Evolutionary conservation across 176 grass and related monocot species (phyloP), one percentile per base, ranked within the genome.

Genomic region (Oryza rufipogon): DNA sequence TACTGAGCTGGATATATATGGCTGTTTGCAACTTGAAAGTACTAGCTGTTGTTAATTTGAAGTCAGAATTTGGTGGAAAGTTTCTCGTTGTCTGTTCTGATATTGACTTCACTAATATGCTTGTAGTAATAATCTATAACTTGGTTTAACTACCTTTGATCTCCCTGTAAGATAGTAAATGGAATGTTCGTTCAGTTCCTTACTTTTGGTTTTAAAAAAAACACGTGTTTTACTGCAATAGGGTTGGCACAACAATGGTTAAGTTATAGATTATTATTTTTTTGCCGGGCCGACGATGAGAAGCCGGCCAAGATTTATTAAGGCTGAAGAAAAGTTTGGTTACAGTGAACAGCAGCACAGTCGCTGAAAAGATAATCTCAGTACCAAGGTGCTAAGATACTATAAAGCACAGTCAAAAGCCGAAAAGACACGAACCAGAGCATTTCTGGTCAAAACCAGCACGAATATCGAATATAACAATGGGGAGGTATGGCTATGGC

Each of bases 221-320:
- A 30, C 51, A 52, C 71, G 52, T 73, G 84, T 51, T 46, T 65
- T 68, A 77, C 41, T 86, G 34, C 13, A 63, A 77, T 78, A 54
- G 30, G 42, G 28, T 8, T 23, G 32, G 68, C 66, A 68, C 22
- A 45, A 34, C 11, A 65, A 48, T 36, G 33, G 32, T 9, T 36
- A 81, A 49, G 33, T 34, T 73, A 38, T 28, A 32, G 30, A 32
- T 32, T 32, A 32, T 32, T 41, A 28, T 41, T 41, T 8, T 41
- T 8, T 41, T 0, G 7, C 5, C 39, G 39, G 39, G 1, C 39
- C 7, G 1, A 6, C 6, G 5, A 41, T 7, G 39, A 41, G 39
- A 41, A 41, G 7, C 39, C 1, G 39, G 39, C 39, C 39, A 41
- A 41, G 1, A 41, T 41, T 41, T 41, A 8, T 1, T 41, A 41